Evolutionary conservation across 2,329 filamentous ascomycete genomes (phyloP).

Genomic region (Alternaria arbusti): DNA sequence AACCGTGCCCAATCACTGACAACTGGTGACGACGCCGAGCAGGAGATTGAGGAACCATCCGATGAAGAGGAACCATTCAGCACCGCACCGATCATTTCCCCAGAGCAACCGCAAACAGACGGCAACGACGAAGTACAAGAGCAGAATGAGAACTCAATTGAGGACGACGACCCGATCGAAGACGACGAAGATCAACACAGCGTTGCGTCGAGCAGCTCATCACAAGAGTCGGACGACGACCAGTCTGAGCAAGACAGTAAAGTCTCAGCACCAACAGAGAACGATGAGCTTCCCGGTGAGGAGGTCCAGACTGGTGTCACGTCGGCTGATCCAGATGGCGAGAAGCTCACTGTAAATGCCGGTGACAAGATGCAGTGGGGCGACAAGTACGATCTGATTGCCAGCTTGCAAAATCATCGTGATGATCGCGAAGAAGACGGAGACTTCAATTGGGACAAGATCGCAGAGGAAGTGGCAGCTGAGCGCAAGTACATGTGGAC

Average conservation of each 20-base stretch:
- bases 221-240: neutral
- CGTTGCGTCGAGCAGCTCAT: neutral
- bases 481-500: slow-evolving; percentile 16
- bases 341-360: slow-evolving; percentile 9
- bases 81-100: neutral
- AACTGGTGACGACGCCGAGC: neutral
- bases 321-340: neutral
- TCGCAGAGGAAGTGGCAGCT: slow-evolving; percentile 1
- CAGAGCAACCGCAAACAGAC: neutral
- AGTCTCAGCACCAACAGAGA: neutral
- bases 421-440: slow-evolving; percentile 26
- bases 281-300: neutral
- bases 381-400: slow-evolving; percentile 52
- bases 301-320: neutral
- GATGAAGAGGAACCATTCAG: neutral
- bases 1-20: neutral
- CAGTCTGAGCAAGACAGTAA: neutral
- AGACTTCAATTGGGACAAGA: slow-evolving; percentile 44
- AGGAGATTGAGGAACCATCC: neutral
- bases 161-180: neutral
- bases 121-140: neutral
- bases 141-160: neutral
- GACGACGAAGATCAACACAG: neutral
- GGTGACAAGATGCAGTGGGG: slow-evolving; percentile 47
- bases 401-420: slow-evolving; percentile 35